Evolutionary conservation across 345 rosid genomes (phyloP).

Genomic region (Heritiera fomes): DNA sequence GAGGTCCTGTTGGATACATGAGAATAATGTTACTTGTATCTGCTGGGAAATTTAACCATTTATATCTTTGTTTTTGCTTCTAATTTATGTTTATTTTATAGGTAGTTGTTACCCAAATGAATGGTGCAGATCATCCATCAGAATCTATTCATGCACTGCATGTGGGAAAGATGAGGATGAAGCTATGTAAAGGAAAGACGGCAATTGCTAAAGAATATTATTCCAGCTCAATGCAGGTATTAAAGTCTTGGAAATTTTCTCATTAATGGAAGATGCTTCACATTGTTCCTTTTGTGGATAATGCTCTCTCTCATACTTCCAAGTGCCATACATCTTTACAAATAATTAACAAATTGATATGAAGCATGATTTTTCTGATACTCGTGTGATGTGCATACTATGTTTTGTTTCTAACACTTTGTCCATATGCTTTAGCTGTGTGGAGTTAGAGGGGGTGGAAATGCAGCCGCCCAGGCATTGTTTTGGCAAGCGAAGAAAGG

Average conservation of each 20-base stretch:
- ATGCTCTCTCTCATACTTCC: neutral
- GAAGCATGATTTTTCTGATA: neutral
- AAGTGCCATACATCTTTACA: neutral
- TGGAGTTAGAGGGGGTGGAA: constrained; percentile 98
- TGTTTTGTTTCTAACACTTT: constrained; percentile 18
- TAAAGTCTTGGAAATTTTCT: neutral
- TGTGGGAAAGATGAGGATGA: constrained; percentile 96
- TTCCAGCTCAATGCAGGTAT: constrained; percentile 88
- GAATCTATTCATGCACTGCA: constrained; percentile 86
- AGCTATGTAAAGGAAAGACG: constrained; percentile 75
- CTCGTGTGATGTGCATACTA: neutral
- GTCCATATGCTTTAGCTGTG: constrained; percentile 56
- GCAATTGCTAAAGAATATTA: constrained; percentile 84
- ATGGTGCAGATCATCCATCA: constrained; percentile 63
- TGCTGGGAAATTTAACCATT: neutral
- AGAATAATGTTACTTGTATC: neutral
- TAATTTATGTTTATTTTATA: constrained; percentile 19
- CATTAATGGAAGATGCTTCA: neutral
- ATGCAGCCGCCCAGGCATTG: constrained; percentile 91
- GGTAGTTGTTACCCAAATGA: constrained; percentile 83
- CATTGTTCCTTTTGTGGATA: neutral
- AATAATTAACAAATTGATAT: neutral
- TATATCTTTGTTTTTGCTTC: neutral
- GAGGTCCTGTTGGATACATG: neutral
- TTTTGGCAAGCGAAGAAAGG: constrained; percentile 91